Conservation (phyloP, 2,329 filamentous ascomycete species). For the Alternaria incomplexa region DNA sequence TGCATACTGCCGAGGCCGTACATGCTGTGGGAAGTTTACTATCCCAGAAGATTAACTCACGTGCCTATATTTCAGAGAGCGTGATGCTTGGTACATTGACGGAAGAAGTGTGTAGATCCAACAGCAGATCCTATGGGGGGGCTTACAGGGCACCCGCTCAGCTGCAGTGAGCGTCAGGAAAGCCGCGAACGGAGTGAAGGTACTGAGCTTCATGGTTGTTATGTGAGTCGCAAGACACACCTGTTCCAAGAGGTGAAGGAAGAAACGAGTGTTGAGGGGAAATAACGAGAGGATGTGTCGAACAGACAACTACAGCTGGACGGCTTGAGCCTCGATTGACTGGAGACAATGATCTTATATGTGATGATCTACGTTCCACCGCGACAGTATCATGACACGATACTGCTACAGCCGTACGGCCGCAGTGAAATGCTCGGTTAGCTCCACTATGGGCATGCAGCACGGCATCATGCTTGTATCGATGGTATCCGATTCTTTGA, state of each 20-base stretch:
- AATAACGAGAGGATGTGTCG: constrained; percentile 19
- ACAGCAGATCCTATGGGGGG: not conserved
- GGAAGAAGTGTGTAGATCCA: not conserved
- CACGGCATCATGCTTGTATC: constrained; percentile 27
- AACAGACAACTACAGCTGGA: constrained; percentile 13
- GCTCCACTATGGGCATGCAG: constrained; percentile 25
- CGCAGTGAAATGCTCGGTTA: constrained; percentile 12
- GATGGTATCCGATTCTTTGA: not conserved
- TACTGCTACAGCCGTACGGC: constrained; percentile 2
- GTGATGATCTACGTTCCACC: constrained; percentile 2
- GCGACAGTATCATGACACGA: not conserved
- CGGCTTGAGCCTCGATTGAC: not conserved
- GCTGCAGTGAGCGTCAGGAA: constrained; percentile 16
- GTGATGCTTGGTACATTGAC: not conserved
- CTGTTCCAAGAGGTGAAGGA: not conserved
- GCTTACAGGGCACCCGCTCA: constrained; percentile 24
- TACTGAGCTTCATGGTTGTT: constrained; percentile 28
- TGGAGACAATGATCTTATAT: constrained; percentile 21
- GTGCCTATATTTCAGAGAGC: not conserved
- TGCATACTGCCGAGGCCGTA: constrained; percentile 26
- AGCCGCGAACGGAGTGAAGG: constrained; percentile 16
- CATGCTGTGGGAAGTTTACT: constrained; percentile 24
- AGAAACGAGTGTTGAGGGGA: constrained; percentile 11
- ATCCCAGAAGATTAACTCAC: not conserved
- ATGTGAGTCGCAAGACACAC: not conserved